Evolutionary conservation across 2,329 filamentous ascomycete genomes (phyloP), one percentile per base, ranked within the genome.

Genomic region (Hypomyces rosellus): DNA sequence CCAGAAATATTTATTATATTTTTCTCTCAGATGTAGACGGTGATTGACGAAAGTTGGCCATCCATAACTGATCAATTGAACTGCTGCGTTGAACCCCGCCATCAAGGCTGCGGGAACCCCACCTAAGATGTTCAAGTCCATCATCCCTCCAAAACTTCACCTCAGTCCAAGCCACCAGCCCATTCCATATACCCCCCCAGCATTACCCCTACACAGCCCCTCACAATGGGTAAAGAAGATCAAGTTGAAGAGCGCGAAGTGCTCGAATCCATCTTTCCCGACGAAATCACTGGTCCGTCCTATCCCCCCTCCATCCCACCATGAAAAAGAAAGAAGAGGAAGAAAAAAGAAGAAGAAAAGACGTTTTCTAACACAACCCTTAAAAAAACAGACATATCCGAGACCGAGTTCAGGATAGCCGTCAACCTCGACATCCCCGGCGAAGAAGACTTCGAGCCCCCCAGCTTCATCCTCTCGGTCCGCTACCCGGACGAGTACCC

Each of bases 201-300:
- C 33, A 18, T 14, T 7, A 13, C 18, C 33, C 33, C 47, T 14
- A 39, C 30, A 42, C 8, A 18, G 16, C 34, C 40, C 39, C 16
- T 54, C 53, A 46, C 45, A 49, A 85, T 86, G 82, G 82, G 82
- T 45, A 78, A 73, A 66, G 92, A 97, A 76, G 93, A 99, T 54
- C 93, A 99, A 69, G 74, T 85, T 58, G 93, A 99, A 73, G 93
- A 99, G 78, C 85, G 91, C 55, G 93, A 99, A 70, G 92, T 99
- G 61, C 89, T 99, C 66, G 89, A 95, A 65, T 96, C 92, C 54
- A 99, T 99, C 65, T 99, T 97, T 61, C 90, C 93, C 1, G 92
- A 99, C 54, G 93, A 99, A 73, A 96, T 99, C 60, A 92, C 85
- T 79, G 87, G 90, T 92, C 63, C 22, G 25, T 14, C 8, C 37